Percentiles rank a stretch among this genome's conserved stretches.
phyloP scores from a whole-genome alignment of 2,329 filamentous ascomycete species.

The Calonectria honghensis region DNA sequence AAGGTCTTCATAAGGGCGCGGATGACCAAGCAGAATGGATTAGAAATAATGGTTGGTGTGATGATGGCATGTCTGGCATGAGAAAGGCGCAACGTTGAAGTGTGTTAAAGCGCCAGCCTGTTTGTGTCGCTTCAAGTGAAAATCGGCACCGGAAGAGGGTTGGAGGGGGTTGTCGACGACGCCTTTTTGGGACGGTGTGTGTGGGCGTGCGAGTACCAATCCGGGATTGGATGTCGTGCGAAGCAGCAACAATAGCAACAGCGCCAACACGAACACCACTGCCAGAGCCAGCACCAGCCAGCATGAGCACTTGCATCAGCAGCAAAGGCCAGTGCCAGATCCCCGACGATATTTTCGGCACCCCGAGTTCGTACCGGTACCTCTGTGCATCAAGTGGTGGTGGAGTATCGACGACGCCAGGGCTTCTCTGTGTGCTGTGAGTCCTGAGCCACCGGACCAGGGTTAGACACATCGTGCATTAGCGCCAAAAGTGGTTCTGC shows the following conservation, averaged over 20 bases:
- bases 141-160: conserved; percentile 20
- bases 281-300: conserved; percentile 8
- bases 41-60: conserved; percentile 3
- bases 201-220: conserved; percentile 4
- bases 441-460: conserved; percentile 45
- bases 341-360: conserved; percentile 41
- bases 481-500: conserved; percentile 49
- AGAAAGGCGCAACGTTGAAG: conserved; percentile 21
- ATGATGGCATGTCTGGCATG: conserved; percentile 8
- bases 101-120: conserved; percentile 22
- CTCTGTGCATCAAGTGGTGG: conserved; percentile 11
- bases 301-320: conserved; percentile 22
- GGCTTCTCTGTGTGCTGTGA: conserved; percentile 35
- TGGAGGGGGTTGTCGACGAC: conserved; percentile 18
- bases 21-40: conserved; percentile 1
- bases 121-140: conserved; percentile 12
- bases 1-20: not conserved
- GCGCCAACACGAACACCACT: not conserved
- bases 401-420: conserved; percentile 24
- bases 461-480: conserved; percentile 58
- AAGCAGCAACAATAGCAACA: conserved; percentile 25
- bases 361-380: conserved; percentile 35
- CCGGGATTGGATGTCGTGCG: conserved; percentile 23
- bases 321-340: conserved; percentile 26
- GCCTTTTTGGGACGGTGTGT: conserved; percentile 19